These are phyloP conservation scores for Russula lepida DNA, from an alignment of 768 basidiomycete species.

Conservation along the genomic window DNA sequence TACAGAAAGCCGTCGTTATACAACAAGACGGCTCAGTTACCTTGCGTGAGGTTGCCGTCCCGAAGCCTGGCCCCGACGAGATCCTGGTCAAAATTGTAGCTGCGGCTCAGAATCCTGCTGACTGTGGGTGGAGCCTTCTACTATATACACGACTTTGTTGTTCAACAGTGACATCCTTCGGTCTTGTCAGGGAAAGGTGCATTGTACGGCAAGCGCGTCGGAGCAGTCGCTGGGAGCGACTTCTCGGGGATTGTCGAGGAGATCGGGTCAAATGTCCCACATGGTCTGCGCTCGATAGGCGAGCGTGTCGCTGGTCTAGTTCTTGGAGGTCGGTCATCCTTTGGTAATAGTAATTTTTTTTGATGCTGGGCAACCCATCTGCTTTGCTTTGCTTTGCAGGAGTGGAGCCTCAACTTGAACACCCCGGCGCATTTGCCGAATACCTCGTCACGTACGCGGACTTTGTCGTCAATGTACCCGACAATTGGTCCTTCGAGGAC, in stretches of 20 bases:
- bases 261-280: slow-evolving; percentile 19
- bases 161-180: no score
- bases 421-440: slow-evolving; percentile 24
- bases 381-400: no score
- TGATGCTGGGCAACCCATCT: not conserved
- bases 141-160: no score
- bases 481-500: slow-evolving; percentile 17
- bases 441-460: slow-evolving; percentile 24
- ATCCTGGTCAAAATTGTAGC: slow-evolving; percentile 24
- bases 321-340: slow-evolving; percentile 19
- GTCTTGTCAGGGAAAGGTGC: slow-evolving; percentile 3
- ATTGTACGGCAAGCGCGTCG: slow-evolving; percentile 3
- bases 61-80: slow-evolving; percentile 12
- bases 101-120: slow-evolving; percentile 28
- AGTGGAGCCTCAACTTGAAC: slow-evolving; percentile 1
- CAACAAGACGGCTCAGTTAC: slow-evolving; percentile 4
- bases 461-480: slow-evolving; percentile 19
- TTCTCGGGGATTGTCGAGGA: slow-evolving; percentile 25
- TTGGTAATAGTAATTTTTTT: not conserved
- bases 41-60: slow-evolving; percentile 7
- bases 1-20: slow-evolving; percentile 1
- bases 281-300: slow-evolving; percentile 21
- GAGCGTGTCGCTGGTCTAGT: slow-evolving; percentile 26
- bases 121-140: slow-evolving; percentile 19
- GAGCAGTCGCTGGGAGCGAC: slow-evolving; percentile 25